Conservation (phyloP, 768 basidiomycete genomes). For the Boletus rufocinnamomeus region DNA sequence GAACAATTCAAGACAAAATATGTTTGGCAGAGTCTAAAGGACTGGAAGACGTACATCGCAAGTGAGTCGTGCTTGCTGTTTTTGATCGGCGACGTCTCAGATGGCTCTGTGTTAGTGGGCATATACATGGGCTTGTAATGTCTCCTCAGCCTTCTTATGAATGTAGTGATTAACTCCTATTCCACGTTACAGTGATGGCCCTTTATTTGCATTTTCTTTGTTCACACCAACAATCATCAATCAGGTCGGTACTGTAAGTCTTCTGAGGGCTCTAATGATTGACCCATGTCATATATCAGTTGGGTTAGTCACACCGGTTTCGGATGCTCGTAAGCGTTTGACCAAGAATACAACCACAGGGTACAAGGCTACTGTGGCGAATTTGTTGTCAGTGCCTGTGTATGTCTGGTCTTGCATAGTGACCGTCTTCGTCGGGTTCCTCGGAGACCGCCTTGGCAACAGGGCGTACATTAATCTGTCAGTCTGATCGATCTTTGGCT, state of each 20-base stretch:
- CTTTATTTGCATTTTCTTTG: conserved; percentile 54
- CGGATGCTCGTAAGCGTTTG: background rate
- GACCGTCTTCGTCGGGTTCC: conserved; percentile 60
- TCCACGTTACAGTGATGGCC: conserved; percentile 43
- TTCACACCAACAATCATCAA: conserved; percentile 49
- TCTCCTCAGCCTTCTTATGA: background rate
- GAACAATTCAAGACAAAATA: conserved; percentile 54
- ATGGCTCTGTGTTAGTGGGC: conserved; percentile 47
- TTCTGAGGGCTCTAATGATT: background rate
- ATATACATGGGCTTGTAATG: conserved; percentile 71
- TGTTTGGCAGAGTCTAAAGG: conserved; percentile 59
- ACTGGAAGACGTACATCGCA: conserved; percentile 74
- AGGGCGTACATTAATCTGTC: conserved; percentile 65
- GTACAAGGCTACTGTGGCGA: conserved; percentile 64
- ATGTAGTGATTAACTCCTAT: conserved; percentile 5
- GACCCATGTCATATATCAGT: conserved; percentile 6
- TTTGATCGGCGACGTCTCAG: conserved; percentile 5
- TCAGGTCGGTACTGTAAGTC: conserved; percentile 44
- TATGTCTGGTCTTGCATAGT: conserved; percentile 73
- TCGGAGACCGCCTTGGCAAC: conserved; percentile 60
- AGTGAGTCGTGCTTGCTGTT: conserved; percentile 44
- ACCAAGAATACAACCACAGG: conserved; percentile 37
- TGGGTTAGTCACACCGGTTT: conserved; percentile 19
- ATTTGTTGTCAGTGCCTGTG: conserved; percentile 75
- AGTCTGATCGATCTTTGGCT: conserved; percentile 19